A percentile compares a stretch with the other conserved stretches of the same genome.
Evolutionary conservation across 108 stramenopile species (phyloP).

Genomic region (Nitzschia sp.): DNA sequence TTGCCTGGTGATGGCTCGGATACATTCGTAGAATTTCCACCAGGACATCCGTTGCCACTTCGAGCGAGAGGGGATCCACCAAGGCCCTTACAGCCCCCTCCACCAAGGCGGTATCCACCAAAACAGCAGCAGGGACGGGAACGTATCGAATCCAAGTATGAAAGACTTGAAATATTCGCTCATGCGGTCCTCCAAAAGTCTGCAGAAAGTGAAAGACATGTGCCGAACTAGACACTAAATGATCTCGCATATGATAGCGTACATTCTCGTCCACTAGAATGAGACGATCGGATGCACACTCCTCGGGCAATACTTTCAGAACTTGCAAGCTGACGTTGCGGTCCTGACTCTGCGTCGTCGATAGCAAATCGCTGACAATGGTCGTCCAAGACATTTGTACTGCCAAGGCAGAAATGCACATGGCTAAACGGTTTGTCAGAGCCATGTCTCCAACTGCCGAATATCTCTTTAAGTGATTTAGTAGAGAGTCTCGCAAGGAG

Average conservation of each 20-base stretch:
- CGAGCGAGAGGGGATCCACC: conserved; percentile 45
- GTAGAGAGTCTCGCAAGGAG: conserved; percentile 68
- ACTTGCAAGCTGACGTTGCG: conserved; percentile 53
- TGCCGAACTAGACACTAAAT: conserved; percentile 44
- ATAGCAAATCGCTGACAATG: conserved; percentile 50
- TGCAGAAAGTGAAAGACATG: conserved; percentile 52
- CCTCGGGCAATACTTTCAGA: conserved; percentile 74
- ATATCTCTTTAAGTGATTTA: conserved; percentile 53
- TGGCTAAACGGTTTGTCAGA: conserved; percentile 70
- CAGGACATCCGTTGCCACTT: conserved; percentile 84
- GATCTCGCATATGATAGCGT: conserved; percentile 57
- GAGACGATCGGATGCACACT: conserved; percentile 72
- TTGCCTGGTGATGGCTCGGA: conserved; percentile 52
- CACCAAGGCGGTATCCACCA: conserved; percentile 45
- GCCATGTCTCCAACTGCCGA: conserved; percentile 40
- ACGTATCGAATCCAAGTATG: conserved; percentile 80
- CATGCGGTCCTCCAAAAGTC: conserved; percentile 9
- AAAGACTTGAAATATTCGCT: conserved; percentile 52
- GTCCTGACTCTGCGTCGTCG: conserved; percentile 21
- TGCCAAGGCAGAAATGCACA: conserved; percentile 75
- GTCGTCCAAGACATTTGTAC: conserved; percentile 82
- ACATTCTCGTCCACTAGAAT: conserved; percentile 60
- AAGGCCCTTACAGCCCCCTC: conserved; percentile 34
- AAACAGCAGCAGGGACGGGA: conserved; percentile 50
- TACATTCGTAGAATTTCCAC: conserved; percentile 86